These are phyloP conservation scores for Fusarium sambucinum DNA, from an alignment of 2,329 filamentous ascomycete species.

Conservation along the genomic window DNA sequence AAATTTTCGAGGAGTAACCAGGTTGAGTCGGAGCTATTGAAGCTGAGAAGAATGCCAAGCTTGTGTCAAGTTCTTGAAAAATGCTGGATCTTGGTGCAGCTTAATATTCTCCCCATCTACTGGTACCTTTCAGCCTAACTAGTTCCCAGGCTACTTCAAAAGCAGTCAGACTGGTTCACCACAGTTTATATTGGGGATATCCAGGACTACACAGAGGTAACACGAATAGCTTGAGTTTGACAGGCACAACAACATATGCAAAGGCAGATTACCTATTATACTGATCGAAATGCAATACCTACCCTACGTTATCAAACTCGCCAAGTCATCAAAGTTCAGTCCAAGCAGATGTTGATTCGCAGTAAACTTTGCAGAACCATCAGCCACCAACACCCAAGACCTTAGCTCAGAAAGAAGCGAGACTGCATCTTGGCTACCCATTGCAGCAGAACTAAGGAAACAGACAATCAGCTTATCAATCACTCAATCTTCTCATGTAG, in stretches of 20 bases:
- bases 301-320: neutral
- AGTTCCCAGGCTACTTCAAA: too few relatives aligned
- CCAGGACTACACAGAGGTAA: neutral
- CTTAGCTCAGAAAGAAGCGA: neutral
- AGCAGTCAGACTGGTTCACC: too few relatives aligned
- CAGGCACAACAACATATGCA: neutral
- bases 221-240: neutral
- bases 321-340: neutral
- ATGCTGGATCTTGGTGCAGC: neutral
- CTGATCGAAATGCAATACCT: neutral
- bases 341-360: neutral
- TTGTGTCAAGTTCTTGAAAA: neutral
- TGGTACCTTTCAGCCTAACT: neutral
- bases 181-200: neutral
- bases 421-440: neutral
- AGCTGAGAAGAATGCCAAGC: accelerated
- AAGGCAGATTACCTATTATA: neutral
- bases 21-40: neutral
- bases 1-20: neutral
- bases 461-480: neutral
- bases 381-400: neutral
- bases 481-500: neutral
- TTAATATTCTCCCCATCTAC: neutral
- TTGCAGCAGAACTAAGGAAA: neutral
- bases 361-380: neutral